A percentile compares a stretch with the other conserved stretches of the same genome.
phyloP scores from a whole-genome alignment of 305 asterid species.

The Coffea humblotiana region DNA sequence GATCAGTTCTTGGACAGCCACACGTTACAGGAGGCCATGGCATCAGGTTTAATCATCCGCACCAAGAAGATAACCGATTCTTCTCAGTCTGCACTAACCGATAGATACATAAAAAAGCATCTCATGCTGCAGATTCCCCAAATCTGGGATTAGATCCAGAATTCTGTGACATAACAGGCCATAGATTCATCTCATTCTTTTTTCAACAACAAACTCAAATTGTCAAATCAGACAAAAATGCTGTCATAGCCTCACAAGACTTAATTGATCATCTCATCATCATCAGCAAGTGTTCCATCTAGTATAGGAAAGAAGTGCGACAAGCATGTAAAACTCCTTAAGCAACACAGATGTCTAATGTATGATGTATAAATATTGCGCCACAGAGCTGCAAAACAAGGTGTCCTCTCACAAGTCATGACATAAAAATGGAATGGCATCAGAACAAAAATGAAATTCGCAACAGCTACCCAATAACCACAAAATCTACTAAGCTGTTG shows the following conservation, averaged over 20 bases:
- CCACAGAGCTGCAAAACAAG: conserved; percentile 1
- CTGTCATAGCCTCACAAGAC: not conserved
- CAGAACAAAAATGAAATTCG: conserved; percentile 2
- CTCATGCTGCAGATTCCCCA: not conserved
- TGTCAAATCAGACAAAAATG: not conserved
- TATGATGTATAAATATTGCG: not conserved
- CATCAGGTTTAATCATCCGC: not conserved
- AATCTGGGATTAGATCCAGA: not conserved
- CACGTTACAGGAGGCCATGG: no score
- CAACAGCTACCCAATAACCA: conserved; percentile 3
- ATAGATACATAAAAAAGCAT: not conserved
- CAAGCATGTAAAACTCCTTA: not conserved
- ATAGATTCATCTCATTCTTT: no score
- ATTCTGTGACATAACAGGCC: no score
- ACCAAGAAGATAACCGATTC: not conserved
- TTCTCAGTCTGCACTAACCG: no score
- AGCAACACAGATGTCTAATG: not conserved
- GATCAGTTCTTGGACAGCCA: not conserved
- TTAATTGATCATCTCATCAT: not conserved
- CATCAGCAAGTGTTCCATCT: not conserved
- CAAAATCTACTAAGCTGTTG: conserved; percentile 8
- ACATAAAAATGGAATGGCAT: conserved; percentile 1
- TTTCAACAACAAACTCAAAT: not conserved
- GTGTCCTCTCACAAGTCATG: not conserved
- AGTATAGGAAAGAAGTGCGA: not conserved